These are phyloP conservation scores for Adansonia madagascariensis DNA, from an alignment of 441 rosid species.

Conservation along the genomic window DNA sequence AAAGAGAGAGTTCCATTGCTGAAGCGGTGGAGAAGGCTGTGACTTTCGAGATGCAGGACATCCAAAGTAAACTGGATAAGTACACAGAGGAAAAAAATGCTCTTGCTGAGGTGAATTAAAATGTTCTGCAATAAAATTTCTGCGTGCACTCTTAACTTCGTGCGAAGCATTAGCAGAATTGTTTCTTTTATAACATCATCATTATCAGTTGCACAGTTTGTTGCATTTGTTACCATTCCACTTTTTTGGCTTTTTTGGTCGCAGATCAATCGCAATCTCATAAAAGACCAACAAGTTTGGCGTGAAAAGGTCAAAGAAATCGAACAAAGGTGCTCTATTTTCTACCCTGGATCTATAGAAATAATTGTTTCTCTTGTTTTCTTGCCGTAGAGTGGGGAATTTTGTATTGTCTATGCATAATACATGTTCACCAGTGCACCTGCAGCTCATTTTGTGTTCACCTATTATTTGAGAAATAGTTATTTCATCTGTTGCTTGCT, in stretches of 20 bases:
- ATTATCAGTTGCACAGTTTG: not conserved
- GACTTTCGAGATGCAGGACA: conserved; percentile 60
- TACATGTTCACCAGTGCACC: not conserved
- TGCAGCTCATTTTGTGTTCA: not conserved
- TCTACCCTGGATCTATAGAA: not conserved
- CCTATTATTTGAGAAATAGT: not conserved
- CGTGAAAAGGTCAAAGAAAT: conserved; percentile 64
- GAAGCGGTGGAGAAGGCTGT: conserved; percentile 74
- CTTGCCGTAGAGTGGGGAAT: not conserved
- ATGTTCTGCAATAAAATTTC: not conserved
- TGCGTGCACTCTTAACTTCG: not conserved
- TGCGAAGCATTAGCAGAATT: not conserved
- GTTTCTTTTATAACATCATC: conserved; percentile 3
- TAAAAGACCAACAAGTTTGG: conserved; percentile 73
- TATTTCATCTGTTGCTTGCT: not conserved
- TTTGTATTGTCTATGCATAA: not conserved
- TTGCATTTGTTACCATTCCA: conserved; percentile 18
- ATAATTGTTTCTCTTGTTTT: not conserved
- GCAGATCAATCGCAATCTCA: conserved; percentile 70
- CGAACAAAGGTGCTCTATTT: conserved; percentile 66
- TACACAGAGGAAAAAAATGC: conserved; percentile 62
- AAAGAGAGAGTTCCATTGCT: conserved; percentile 54
- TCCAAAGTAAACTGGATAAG: conserved; percentile 66
- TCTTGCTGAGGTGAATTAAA: conserved; percentile 60
- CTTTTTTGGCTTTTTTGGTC: conserved; percentile 14